phyloP scores from a whole-genome alignment of 2,329 filamentous ascomycete genomes.

The Arthrocladium fulminans region DNA sequence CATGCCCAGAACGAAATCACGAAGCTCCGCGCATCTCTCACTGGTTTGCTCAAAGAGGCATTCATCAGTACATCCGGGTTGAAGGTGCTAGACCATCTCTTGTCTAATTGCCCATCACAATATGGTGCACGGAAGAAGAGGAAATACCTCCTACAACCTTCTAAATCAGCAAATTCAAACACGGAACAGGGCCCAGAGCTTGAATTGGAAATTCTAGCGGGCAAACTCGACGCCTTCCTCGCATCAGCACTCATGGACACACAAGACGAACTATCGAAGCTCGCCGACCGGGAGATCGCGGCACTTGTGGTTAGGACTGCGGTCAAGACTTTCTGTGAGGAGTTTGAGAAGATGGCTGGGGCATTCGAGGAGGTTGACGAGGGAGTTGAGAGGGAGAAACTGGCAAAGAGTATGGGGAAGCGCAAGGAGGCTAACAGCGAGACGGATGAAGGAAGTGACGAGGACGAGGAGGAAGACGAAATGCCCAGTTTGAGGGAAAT shows the following conservation, averaged over 20 bases:
- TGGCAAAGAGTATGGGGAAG: conserved; percentile 10
- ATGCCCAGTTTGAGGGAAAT: conserved; percentile 41
- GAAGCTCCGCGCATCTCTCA: conserved; percentile 12
- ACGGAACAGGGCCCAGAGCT: conserved; percentile 7
- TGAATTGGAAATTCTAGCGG: conserved; percentile 43
- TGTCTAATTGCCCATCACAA: conserved; percentile 25
- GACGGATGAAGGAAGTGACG: conserved; percentile 29
- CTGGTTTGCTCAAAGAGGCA: conserved; percentile 11
- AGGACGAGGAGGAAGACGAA: conserved; percentile 12
- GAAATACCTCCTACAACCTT: conserved; percentile 4
- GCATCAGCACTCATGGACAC: conserved; percentile 91
- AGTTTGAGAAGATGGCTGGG: conserved; percentile 65
- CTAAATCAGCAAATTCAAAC: conserved; percentile 6
- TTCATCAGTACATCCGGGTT: conserved; percentile 20
- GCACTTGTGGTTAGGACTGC: conserved; percentile 73
- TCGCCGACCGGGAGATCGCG: conserved; percentile 64
- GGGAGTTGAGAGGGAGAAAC: conserved; percentile 23
- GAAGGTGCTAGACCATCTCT: conserved; percentile 13
- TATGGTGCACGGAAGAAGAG: neutral
- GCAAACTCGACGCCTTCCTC: conserved; percentile 78
- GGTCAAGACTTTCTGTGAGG: conserved; percentile 70
- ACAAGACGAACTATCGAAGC: conserved; percentile 64
- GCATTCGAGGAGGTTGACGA: conserved; percentile 54
- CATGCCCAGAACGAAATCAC: conserved; percentile 16
- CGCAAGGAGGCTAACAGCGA: conserved; percentile 25